Percentiles rank a stretch among this genome's conserved stretches.
phyloP scores from a whole-genome alignment of 2,329 filamentous ascomycete species.

The Arachnomyces sp. region DNA sequence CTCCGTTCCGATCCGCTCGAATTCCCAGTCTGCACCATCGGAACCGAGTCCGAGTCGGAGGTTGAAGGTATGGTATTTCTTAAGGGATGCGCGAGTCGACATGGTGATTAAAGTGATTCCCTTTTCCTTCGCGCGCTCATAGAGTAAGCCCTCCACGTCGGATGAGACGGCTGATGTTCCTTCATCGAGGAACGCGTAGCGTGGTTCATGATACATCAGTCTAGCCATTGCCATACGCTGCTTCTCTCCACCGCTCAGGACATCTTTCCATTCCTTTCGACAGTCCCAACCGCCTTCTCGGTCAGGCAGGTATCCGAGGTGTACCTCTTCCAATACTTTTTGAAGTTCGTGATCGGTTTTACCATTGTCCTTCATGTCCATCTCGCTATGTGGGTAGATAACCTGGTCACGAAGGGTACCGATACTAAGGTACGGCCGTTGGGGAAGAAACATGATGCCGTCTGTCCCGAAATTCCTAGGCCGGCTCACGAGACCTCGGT shows the following conservation, averaged over 20 bases:
- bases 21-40: conserved; percentile 79
- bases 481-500: conserved; percentile 82
- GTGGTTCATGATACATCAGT: conserved; percentile 86
- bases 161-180: conserved; percentile 89
- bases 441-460: conserved; percentile 97
- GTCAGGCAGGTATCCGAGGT: conserved; percentile 79
- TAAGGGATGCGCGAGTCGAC: conserved; percentile 85
- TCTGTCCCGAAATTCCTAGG: conserved; percentile 74
- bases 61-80: conserved; percentile 92
- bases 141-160: conserved; percentile 88
- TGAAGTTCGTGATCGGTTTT: conserved; percentile 72
- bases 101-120: conserved; percentile 96
- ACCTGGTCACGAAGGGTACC: conserved; percentile 94
- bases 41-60: conserved; percentile 76
- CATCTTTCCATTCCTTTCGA: conserved; percentile 96
- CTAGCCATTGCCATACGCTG: conserved; percentile 89
- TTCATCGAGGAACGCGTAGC: conserved; percentile 91
- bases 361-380: conserved; percentile 81
- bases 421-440: conserved; percentile 83
- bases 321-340: conserved; percentile 71
- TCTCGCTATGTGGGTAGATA: conserved; percentile 90
- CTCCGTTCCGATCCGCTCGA: conserved; percentile 88
- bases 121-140: conserved; percentile 85
- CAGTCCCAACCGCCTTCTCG: conserved; percentile 96
- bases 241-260: conserved; percentile 95